These are phyloP conservation scores for Avena atlantica DNA, from an alignment of 176 grass and related monocot genomes.

Conservation along the genomic window DNA sequence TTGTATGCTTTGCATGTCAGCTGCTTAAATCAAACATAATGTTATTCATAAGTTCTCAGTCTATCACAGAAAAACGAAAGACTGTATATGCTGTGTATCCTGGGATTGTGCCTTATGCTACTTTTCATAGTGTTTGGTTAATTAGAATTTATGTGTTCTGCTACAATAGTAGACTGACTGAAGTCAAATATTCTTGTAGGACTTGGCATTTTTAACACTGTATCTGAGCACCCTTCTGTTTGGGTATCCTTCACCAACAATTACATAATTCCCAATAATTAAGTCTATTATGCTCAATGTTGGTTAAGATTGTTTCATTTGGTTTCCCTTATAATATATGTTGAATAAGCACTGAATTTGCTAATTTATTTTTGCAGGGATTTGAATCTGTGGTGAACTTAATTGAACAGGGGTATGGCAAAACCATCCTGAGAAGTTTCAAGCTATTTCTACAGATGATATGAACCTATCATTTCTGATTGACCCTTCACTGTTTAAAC, in stretches of 20 bases:
- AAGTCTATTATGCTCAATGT: background rate
- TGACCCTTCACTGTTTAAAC: background rate
- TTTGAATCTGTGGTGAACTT: constrained; percentile 9
- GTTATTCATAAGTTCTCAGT: background rate
- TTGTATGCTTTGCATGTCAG: background rate
- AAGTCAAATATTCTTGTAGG: background rate
- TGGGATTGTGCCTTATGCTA: background rate
- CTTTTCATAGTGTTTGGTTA: background rate
- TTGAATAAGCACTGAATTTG: constrained; percentile 10
- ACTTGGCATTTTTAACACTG: background rate
- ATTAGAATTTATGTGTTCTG: background rate
- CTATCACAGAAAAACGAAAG: background rate
- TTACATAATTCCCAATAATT: background rate
- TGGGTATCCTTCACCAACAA: background rate
- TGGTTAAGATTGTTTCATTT: constrained; percentile 7
- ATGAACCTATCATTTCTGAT: background rate
- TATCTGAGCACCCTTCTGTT: background rate
- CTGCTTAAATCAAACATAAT: background rate
- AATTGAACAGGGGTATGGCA: constrained; percentile 12
- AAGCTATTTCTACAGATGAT: constrained; percentile 6
- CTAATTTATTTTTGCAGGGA: background rate
- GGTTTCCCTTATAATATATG: constrained; percentile 17
- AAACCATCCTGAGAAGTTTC: background rate
- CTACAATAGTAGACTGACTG: constrained; percentile 10
- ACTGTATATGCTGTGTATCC: background rate